These are phyloP conservation scores for Aspergillus sclerotiicarbonarius DNA, from an alignment of 495 filamentous ascomycete species.

Conservation along the genomic window DNA sequence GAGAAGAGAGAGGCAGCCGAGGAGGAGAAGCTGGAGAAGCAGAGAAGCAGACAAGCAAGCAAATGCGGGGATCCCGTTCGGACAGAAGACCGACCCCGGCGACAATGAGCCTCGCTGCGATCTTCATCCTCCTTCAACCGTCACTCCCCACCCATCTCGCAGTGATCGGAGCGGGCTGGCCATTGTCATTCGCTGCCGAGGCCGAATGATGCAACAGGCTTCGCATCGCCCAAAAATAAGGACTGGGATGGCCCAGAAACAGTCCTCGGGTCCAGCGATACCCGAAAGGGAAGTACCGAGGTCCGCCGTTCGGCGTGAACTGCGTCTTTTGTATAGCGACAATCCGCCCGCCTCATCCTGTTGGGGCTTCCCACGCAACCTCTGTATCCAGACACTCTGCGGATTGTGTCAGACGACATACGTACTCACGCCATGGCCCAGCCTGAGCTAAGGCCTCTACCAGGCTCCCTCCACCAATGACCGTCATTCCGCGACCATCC, in stretches of 20 bases:
- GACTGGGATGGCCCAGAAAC: conserved; percentile 12
- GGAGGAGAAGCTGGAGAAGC: background rate
- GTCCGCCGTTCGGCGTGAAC: background rate
- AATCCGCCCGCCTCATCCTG: no score
- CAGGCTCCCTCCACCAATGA: background rate
- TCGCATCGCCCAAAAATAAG: background rate
- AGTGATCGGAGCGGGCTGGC: no score
- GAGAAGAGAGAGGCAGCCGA: background rate
- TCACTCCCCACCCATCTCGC: no score
- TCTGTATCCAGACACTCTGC: no score
- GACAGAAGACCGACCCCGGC: background rate
- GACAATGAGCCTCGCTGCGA: background rate
- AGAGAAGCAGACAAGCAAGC: no score
- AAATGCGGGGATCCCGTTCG: background rate
- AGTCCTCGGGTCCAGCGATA: conserved; percentile 11
- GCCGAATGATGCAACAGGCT: no score
- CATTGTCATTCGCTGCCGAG: no score
- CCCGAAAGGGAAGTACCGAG: conserved; percentile 16
- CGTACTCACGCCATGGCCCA: background rate
- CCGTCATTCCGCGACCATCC: background rate
- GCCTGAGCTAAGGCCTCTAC: background rate
- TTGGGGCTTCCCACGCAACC: no score
- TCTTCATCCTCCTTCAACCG: no score
- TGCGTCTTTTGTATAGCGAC: no score
- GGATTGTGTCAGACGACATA: no score